phyloP scores from a whole-genome alignment of 805 yeast species.

The Candida corydali region DNA sequence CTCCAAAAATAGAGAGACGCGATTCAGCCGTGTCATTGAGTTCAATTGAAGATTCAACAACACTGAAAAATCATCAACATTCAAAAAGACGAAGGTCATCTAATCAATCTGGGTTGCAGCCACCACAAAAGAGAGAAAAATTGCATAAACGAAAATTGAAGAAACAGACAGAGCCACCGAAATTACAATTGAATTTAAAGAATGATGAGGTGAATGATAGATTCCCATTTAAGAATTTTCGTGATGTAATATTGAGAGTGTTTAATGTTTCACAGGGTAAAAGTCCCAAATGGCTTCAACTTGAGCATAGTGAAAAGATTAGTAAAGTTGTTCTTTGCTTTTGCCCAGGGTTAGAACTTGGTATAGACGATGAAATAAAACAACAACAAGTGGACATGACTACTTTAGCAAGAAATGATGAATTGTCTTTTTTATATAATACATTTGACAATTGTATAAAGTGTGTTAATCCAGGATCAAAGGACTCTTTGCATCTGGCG shows the following conservation, averaged over 20 bases:
- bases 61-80: conserved; percentile 2
- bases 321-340: conserved; percentile 54
- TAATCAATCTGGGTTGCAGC: conserved; percentile 19
- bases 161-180: conserved; percentile 24
- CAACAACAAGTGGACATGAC: conserved; percentile 5
- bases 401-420: conserved; percentile 10
- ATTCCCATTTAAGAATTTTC: conserved; percentile 14
- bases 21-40: conserved; percentile 22
- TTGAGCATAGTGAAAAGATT: conserved; percentile 45
- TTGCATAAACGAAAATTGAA: conserved; percentile 28
- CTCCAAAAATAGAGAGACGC: conserved; percentile 11
- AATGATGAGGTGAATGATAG: conserved; percentile 7
- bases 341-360: conserved; percentile 59
- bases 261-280: conserved; percentile 9
- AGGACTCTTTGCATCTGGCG: conserved; percentile 50
- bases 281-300: conserved; percentile 41
- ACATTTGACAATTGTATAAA: conserved; percentile 46
- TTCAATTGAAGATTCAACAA: conserved; percentile 21
- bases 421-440: conserved; percentile 30
- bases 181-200: conserved; percentile 10
- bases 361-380: conserved; percentile 19
- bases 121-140: conserved; percentile 14
- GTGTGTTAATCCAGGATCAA: conserved; percentile 62
- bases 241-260: conserved; percentile 16
- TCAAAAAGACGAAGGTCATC: conserved; percentile 38